Percentiles rank a stretch among this genome's conserved stretches.
These are phyloP conservation scores for Lojkania enalia DNA, from an alignment of 2,329 filamentous ascomycete species.

Conservation along the genomic window DNA sequence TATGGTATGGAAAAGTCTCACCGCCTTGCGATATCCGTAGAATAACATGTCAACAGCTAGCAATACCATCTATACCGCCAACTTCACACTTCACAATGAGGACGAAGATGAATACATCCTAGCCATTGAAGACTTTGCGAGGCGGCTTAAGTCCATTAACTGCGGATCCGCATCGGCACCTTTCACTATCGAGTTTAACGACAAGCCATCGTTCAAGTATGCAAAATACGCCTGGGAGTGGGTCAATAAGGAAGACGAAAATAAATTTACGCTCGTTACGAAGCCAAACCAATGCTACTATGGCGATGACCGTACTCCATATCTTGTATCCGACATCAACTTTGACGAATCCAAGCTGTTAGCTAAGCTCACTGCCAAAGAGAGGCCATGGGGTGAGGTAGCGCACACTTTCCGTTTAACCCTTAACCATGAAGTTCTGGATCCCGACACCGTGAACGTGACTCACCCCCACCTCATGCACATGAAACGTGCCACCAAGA, in stretches of 20 bases:
- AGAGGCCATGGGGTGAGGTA: slow-evolving; percentile 24
- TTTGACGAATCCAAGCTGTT: slow-evolving; percentile 21
- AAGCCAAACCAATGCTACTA: slow-evolving; percentile 28
- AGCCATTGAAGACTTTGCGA: slow-evolving; percentile 27
- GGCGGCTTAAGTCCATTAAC: slow-evolving; percentile 24
- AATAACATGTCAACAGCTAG: slow-evolving; percentile 13
- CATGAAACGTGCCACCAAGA: slow-evolving; percentile 8
- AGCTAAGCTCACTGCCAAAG: slow-evolving; percentile 20
- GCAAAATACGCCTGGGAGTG: slow-evolving; percentile 27
- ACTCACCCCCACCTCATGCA: slow-evolving; percentile 24
- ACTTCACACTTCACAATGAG: slow-evolving; percentile 25
- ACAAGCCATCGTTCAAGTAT: slow-evolving; percentile 16
- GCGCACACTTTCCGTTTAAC: slow-evolving; percentile 18
- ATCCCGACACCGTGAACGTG: slow-evolving; percentile 19
- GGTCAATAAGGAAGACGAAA: slow-evolving; percentile 25
- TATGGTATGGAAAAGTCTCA: slow-evolving; percentile 16
- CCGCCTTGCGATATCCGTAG: not conserved
- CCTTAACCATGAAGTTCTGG: slow-evolving; percentile 21
- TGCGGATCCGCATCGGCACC: slow-evolving; percentile 20
- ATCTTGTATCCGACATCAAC: slow-evolving; percentile 23
- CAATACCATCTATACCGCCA: slow-evolving; percentile 26
- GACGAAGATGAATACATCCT: slow-evolving; percentile 26
- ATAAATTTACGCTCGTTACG: slow-evolving; percentile 28
- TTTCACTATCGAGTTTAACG: slow-evolving; percentile 21
- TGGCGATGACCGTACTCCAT: slow-evolving; percentile 28